Evolutionary conservation across 208 protist species (phyloP).

Genomic region (Crithidia expoeki): DNA sequence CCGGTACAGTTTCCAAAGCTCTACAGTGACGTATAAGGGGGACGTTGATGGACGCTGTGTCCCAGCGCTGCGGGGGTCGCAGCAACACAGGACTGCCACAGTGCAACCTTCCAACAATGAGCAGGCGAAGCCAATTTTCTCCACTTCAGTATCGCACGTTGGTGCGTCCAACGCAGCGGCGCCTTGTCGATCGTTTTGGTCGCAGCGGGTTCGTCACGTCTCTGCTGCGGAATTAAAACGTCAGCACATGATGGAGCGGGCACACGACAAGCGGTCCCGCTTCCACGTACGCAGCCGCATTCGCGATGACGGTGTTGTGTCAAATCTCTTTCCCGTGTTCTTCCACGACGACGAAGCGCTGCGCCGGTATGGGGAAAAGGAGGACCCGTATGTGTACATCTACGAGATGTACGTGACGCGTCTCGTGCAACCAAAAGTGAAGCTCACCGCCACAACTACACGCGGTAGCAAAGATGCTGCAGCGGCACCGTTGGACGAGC

Average conservation of each 20-base stretch:
- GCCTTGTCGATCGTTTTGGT: conserved; percentile 54
- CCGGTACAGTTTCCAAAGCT: neutral
- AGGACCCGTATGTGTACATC: conserved; percentile 42
- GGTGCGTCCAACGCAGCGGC: neutral
- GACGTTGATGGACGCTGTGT: no score
- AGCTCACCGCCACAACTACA: neutral
- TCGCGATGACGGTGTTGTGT: conserved; percentile 73
- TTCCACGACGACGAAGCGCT: conserved; percentile 18
- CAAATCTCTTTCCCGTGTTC: conserved; percentile 74
- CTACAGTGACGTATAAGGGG: no score
- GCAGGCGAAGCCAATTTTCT: no score
- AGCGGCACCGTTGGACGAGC: neutral
- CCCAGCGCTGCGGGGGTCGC: no score
- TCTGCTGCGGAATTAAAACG: conserved; percentile 51
- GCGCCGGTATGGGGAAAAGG: neutral
- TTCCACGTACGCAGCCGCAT: conserved; percentile 62
- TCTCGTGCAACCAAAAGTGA: neutral
- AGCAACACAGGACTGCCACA: no score
- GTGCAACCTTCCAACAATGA: no score
- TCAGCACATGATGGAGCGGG: conserved; percentile 47
- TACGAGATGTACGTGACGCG: conserved; percentile 86
- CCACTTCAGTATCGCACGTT: neutral
- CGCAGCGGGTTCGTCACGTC: conserved; percentile 38
- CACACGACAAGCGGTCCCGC: conserved; percentile 65
- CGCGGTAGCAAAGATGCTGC: neutral